These are phyloP conservation scores for Trypanosoma avium DNA, from an alignment of 208 protist species.

Conservation along the genomic window DNA sequence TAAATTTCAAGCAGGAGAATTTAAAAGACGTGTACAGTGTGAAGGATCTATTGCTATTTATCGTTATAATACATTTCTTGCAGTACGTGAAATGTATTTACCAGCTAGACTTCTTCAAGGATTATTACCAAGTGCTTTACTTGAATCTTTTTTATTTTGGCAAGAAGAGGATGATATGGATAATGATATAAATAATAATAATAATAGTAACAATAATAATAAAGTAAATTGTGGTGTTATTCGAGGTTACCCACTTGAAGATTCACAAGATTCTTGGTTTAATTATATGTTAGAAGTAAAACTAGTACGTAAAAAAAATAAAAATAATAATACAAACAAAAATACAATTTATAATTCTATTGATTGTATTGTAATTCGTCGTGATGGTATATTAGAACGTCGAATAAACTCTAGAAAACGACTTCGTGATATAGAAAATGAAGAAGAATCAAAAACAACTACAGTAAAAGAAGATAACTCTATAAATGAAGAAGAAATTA, in stretches of 20 bases:
- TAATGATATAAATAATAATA: too few species aligned
- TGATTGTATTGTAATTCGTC: slow-evolving; percentile 18
- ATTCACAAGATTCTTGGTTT: slow-evolving; percentile 62
- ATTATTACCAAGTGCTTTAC: slow-evolving; percentile 62
- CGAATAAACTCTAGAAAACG: too few species aligned
- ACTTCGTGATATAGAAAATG: too few species aligned
- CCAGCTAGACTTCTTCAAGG: slow-evolving; percentile 79
- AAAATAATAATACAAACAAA: too few species aligned
- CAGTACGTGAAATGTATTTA: slow-evolving; percentile 65
- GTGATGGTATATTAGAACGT: background rate
- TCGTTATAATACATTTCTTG: slow-evolving; percentile 52
- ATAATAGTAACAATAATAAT: too few species aligned
- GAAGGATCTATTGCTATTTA: slow-evolving; percentile 75
- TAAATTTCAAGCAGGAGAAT: slow-evolving; percentile 65
- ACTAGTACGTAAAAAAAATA: slow-evolving; percentile 25
- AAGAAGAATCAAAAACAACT: too few species aligned
- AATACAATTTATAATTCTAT: too few species aligned
- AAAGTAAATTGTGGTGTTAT: too few species aligned
- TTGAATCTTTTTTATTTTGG: slow-evolving; percentile 85
- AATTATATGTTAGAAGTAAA: slow-evolving; percentile 65
- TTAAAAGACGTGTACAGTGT: slow-evolving; percentile 48
- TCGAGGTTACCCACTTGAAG: slow-evolving; percentile 60
- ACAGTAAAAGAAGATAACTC: too few species aligned
- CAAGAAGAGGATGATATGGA: slow-evolving; percentile 77
- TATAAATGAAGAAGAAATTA: too few species aligned